Evolutionary conservation across 2,329 filamentous ascomycete species (phyloP), one percentile per base, ranked within the genome.

Genomic region (Tolypocladium nubicola): DNA sequence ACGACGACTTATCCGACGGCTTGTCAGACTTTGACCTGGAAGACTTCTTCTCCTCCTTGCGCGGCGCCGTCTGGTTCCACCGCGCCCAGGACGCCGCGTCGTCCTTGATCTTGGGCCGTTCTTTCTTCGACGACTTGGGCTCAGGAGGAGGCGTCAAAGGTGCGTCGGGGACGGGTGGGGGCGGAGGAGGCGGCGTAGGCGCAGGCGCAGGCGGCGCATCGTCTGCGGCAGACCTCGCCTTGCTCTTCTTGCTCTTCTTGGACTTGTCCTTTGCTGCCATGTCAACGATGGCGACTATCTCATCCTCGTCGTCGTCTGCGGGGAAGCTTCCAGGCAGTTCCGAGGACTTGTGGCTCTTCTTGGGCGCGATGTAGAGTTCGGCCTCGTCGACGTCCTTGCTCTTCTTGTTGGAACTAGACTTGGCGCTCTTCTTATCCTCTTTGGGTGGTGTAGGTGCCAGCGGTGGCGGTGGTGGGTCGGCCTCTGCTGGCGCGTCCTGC

Each of bases 61-160:
- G 68, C 21, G 75, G 68, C 3, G 81, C 61, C 26, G 84, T 79
- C 19, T 84, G 79, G 21, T 81, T 83, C 88, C 88, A 93, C 69
- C 85, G 84, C 40, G 85, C 87, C 90, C 90, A 94, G 37, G 87
- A 84, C 14, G 82, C 77, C 40, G 79, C 79, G 58, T 88, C 86
- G 58, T 89, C 88, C 63, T 84, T 88, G 61, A 91, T 83, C 66
- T 87, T 90, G 35, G 87, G 76, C 16, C 90, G 87, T 61, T 95
- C 89, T 68, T 88, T 95, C 72, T 84, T 89, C 4, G 78, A 78
- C 5, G 80, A 83, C 59, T 78, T 84, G 14, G 79, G 73, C 54
- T 85, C 83, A 19, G 82, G 73, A 5, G 79, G 76, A 35, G 80
- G 78, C 9, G 78, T 75, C 52, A 75, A 68, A 38, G 78, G 77